Evolutionary conservation across 1,284 basidiomycete species (phyloP).

Genomic region (Ustilago shanxiensis): DNA sequence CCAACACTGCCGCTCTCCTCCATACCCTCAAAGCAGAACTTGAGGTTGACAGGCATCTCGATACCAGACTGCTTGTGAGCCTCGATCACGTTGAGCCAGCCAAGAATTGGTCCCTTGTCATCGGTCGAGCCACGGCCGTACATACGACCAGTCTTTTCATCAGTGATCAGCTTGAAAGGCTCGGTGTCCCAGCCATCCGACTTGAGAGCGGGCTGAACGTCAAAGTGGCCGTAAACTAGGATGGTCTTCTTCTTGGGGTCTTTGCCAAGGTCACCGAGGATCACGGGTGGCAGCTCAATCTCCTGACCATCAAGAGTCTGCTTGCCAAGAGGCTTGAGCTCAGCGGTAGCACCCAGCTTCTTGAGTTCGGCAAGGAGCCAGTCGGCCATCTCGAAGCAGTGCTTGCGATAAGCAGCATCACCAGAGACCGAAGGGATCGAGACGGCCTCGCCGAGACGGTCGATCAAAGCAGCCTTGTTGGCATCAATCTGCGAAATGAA

Average conservation of each 20-base stretch:
- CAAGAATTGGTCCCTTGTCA: constrained; percentile 74
- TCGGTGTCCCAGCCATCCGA: constrained; percentile 86
- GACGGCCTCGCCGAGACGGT: constrained; percentile 64
- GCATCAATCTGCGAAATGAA: constrained; percentile 66
- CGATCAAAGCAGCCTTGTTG: constrained; percentile 63
- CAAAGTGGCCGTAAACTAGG: constrained; percentile 80
- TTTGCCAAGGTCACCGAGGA: constrained; percentile 81
- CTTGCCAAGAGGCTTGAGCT: constrained; percentile 74
- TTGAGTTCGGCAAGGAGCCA: constrained; percentile 66
- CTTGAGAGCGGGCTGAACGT: constrained; percentile 74
- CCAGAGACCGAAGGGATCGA: constrained; percentile 69
- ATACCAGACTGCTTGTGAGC: constrained; percentile 81
- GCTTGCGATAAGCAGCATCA: constrained; percentile 66
- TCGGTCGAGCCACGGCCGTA: constrained; percentile 79
- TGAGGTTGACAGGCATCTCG: constrained; percentile 91
- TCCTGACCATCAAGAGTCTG: constrained; percentile 86
- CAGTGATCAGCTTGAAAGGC: constrained; percentile 84
- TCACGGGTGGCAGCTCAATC: constrained; percentile 83
- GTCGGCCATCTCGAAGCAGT: constrained; percentile 67
- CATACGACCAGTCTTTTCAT: constrained; percentile 79
- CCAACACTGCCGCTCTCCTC: constrained; percentile 96
- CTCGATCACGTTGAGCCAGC: constrained; percentile 94
- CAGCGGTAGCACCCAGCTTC: constrained; percentile 60
- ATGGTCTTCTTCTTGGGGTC: constrained; percentile 90
- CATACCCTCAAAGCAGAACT: constrained; percentile 96